Evolutionary conservation across 2,329 filamentous ascomycete species (phyloP), one percentile per base, ranked within the genome.

Genomic region (Chrysoporthe deuterocubensis): DNA sequence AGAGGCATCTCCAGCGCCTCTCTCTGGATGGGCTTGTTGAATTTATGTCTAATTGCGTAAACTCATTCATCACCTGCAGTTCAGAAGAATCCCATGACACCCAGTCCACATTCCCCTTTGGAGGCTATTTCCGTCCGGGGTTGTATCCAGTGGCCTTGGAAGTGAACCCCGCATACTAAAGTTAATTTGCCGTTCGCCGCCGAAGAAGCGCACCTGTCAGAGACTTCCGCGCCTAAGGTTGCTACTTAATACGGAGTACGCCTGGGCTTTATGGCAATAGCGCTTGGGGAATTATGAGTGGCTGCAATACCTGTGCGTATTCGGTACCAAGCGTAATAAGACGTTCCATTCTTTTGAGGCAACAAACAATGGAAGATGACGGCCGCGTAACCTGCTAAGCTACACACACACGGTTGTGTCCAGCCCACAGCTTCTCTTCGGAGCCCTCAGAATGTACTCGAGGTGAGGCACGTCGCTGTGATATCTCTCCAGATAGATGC

Each of bases 401-500:
- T 54, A 54, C 32, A 54, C 21, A 46, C 40, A 21, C 48, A 18
- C 37, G 1, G 6, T 42, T 44, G 58, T 40, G n/a, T 34, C 34
- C n/a, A 69, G 54, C 34, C 68, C 68, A 34, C 65, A 69, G 14
- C 57, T 65, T 32, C 18, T 48, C 65, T 63, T 72, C 1, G 72
- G 72, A 44, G 69, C 71, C 46, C 57, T 67, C 40, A 74, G 65
- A 7, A 72, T 40, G 34, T 68, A 57, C 21, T 65, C 63, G 50
- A 72, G 50, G 26, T 68, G 37, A 3, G 67, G 64, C 18, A 72
- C 34, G 11, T 66, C 61, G 54, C 46, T 50, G 65, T 73, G 69
- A 26, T 70, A 67, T 16, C 67, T 58, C 52, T 78, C 75, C 6
- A 81, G 44, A 64, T 77, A 80, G n/a, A 76, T 70, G 44, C 79